Evolutionary conservation across 2,329 filamentous ascomycete species (phyloP).

Genomic region (Stachybotrys chlorohalonatus): DNA sequence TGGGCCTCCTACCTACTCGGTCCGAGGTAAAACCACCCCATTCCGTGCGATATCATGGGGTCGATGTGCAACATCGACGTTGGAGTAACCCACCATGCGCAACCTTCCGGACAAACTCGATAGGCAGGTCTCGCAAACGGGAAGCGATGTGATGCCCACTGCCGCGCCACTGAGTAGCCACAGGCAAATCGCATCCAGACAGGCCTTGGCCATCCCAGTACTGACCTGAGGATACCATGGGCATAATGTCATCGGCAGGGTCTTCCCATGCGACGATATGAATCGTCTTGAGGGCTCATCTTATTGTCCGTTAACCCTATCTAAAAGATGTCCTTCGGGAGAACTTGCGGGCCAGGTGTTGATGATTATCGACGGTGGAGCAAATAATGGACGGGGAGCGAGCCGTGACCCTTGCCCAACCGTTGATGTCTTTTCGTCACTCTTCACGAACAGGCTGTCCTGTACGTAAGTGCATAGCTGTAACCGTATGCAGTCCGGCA

Average conservation of each 20-base stretch:
- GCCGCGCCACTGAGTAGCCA: too few relatives aligned
- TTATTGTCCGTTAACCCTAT: too few relatives aligned
- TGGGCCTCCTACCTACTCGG: not conserved
- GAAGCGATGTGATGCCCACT: too few relatives aligned
- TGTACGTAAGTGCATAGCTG: not conserved
- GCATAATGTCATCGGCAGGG: too few relatives aligned
- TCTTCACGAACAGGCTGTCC: not conserved
- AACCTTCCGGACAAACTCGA: not conserved
- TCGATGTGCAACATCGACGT: not conserved
- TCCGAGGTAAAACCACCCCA: not conserved
- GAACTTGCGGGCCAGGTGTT: not conserved
- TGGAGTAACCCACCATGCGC: not conserved
- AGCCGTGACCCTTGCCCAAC: not conserved
- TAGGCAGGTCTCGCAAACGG: not conserved
- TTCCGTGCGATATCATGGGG: not conserved
- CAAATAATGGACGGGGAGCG: not conserved
- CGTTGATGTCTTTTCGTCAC: not conserved
- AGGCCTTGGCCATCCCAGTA: too few relatives aligned
- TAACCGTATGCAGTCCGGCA: not conserved
- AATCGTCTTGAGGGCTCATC: too few relatives aligned
- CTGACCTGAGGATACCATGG: too few relatives aligned
- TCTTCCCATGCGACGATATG: too few relatives aligned
- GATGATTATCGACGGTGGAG: not conserved
- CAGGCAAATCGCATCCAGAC: too few relatives aligned
- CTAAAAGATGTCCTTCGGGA: slow-evolving; percentile 22